Evolutionary conservation across 139 green algal species (phyloP).

Genomic region (Chlamydomonas sphaeroides): DNA sequence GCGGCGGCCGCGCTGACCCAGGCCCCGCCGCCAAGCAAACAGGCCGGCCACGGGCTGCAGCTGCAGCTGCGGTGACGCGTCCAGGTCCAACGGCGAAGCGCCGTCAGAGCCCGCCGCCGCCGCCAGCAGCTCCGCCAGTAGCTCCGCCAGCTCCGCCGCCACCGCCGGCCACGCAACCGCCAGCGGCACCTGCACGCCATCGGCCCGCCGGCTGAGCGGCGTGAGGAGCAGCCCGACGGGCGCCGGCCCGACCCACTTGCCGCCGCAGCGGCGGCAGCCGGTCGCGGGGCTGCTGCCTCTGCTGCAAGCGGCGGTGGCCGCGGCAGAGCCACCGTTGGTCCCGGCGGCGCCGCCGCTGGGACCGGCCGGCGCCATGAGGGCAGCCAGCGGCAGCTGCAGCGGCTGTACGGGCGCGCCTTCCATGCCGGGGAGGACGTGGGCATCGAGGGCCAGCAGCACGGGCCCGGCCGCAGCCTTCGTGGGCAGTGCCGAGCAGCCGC

Average conservation of each 20-base stretch:
- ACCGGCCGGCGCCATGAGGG: too few species aligned
- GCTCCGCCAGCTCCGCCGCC: neutral
- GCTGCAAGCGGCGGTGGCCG: too few species aligned
- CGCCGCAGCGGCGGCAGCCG: too few species aligned
- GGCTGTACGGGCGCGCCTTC: slow-evolving; percentile 63
- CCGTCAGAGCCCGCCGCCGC: neutral
- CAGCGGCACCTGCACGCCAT: slow-evolving; percentile 58
- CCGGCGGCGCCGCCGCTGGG: neutral
- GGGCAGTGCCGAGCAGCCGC: too few species aligned
- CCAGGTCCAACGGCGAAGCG: too few species aligned
- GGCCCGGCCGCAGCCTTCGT: too few species aligned
- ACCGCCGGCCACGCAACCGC: slow-evolving; percentile 21
- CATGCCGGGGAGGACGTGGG: slow-evolving; percentile 73
- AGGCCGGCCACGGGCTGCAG: neutral
- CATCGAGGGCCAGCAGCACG: slow-evolving; percentile 61
- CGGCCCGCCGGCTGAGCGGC: slow-evolving; percentile 52
- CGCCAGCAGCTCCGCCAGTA: neutral
- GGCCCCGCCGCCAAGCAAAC: too few species aligned
- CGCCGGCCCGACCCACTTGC: too few species aligned
- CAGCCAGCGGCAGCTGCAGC: neutral
- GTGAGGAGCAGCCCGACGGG: slow-evolving; percentile 61
- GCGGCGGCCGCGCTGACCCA: too few species aligned
- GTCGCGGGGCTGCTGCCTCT: too few species aligned
- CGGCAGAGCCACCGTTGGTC: too few species aligned
- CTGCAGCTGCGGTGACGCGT: slow-evolving; percentile 1